Conservation (phyloP, 2,329 filamentous ascomycete genomes). For the Elsinoe fawcettii region DNA sequence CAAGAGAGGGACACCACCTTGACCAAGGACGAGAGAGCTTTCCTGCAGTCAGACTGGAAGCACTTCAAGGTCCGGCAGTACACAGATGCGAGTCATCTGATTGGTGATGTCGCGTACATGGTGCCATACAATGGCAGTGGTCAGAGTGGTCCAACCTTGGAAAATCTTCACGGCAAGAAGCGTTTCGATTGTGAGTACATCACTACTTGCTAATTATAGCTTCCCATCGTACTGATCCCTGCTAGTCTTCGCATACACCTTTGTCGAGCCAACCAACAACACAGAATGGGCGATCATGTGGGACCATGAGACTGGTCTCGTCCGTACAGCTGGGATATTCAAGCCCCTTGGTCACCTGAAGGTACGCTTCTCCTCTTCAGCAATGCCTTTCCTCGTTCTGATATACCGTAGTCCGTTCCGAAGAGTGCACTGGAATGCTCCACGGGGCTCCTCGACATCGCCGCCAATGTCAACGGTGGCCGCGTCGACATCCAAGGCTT, state of each 20-base stretch:
- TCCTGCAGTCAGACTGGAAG: conserved; percentile 4
- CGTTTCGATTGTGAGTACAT: conserved; percentile 69
- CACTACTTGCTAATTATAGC: background rate
- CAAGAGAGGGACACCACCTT: background rate
- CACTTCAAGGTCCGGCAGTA: conserved; percentile 1
- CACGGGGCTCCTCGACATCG: conserved; percentile 76
- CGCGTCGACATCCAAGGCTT: conserved; percentile 89
- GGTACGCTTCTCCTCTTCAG: conserved; percentile 43
- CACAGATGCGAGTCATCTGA: background rate
- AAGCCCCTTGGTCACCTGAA: conserved; percentile 84
- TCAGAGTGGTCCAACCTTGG: conserved; percentile 6
- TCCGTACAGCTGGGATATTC: conserved; percentile 91
- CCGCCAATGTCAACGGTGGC: conserved; percentile 89
- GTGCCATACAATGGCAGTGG: conserved; percentile 14
- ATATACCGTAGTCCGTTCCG: conserved; percentile 62
- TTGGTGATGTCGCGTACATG: conserved; percentile 8
- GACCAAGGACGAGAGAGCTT: background rate
- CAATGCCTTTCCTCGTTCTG: background rate
- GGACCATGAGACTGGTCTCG: conserved; percentile 93
- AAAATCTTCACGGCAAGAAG: conserved; percentile 73
- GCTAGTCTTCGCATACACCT: conserved; percentile 76
- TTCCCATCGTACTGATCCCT: conserved; percentile 20
- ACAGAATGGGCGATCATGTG: conserved; percentile 75
- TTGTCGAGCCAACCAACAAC: conserved; percentile 56
- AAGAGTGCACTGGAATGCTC: conserved; percentile 66